Percentiles rank a stretch among this genome's conserved stretches.
Evolutionary conservation across 1,284 basidiomycete species (phyloP).

Genomic region (Dichomitus squalens): DNA sequence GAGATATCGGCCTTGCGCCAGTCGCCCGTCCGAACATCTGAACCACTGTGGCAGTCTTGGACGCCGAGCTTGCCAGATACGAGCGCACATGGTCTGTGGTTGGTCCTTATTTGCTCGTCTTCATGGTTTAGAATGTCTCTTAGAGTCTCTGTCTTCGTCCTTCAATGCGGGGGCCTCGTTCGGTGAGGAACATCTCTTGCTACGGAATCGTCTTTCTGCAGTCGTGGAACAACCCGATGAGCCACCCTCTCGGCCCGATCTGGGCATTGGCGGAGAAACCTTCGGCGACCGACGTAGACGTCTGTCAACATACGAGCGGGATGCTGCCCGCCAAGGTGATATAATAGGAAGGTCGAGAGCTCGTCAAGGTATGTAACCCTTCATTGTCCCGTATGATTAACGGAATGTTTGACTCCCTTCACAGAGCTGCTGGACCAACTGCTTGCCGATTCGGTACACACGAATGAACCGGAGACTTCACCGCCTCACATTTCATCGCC

Average conservation of each 20-base stretch:
- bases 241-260: not conserved
- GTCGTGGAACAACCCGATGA: not conserved
- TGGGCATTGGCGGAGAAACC: not conserved
- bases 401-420: not conserved
- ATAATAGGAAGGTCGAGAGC: not conserved
- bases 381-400: not conserved
- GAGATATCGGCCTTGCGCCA: slow-evolving; percentile 19
- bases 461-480: not conserved
- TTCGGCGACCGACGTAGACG: not conserved
- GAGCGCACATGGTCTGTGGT: not conserved
- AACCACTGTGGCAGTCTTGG: slow-evolving; percentile 1
- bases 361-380: not conserved
- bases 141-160: not conserved
- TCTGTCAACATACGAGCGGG: not conserved
- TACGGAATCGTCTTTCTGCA: not conserved
- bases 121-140: not conserved
- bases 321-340: not conserved
- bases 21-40: slow-evolving; percentile 8
- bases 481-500: not conserved
- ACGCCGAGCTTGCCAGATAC: not conserved
- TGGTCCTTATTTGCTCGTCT: not conserved
- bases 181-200: not conserved
- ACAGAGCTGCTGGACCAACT: not conserved
- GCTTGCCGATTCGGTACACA: not conserved
- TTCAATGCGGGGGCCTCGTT: not conserved